Conservation (phyloP, 2,329 filamentous ascomycete genomes). For the Arthrocladium fulminans region DNA sequence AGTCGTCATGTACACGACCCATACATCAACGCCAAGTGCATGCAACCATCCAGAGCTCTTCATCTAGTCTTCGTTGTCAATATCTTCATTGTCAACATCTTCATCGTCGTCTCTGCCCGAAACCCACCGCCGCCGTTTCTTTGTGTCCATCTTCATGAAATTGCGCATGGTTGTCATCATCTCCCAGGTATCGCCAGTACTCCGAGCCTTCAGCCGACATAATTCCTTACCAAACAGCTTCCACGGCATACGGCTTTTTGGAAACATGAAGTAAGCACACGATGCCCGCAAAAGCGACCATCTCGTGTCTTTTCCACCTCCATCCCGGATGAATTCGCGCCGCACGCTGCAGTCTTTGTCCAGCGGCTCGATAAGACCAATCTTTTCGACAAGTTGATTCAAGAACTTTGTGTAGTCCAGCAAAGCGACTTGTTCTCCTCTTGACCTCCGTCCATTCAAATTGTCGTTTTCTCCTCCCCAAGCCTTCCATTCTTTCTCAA, state of each 20-base stretch:
- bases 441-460: background rate
- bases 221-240: constrained; percentile 24
- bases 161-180: background rate
- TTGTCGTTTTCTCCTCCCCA: constrained; percentile 21
- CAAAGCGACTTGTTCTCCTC: constrained; percentile 6
- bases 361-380: constrained; percentile 27
- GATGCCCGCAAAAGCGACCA: constrained; percentile 32
- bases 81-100: too few species aligned
- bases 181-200: background rate
- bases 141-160: background rate
- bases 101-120: too few species aligned
- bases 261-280: constrained; percentile 25
- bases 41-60: too few species aligned
- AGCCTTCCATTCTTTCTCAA: too few species aligned
- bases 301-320: constrained; percentile 19
- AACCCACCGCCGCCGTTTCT: constrained; percentile 2
- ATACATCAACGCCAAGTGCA: too few species aligned
- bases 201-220: constrained; percentile 25
- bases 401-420: constrained; percentile 21
- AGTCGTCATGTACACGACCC: too few species aligned
- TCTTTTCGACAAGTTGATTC: constrained; percentile 24
- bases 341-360: constrained; percentile 27
- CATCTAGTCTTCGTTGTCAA: too few species aligned
- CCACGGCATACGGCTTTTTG: constrained; percentile 17
- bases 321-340: constrained; percentile 26